Percentiles rank a stretch among this genome's conserved stretches.
Conservation (phyloP, 805 yeast species). For the Saturnispora zaruensis region DNA sequence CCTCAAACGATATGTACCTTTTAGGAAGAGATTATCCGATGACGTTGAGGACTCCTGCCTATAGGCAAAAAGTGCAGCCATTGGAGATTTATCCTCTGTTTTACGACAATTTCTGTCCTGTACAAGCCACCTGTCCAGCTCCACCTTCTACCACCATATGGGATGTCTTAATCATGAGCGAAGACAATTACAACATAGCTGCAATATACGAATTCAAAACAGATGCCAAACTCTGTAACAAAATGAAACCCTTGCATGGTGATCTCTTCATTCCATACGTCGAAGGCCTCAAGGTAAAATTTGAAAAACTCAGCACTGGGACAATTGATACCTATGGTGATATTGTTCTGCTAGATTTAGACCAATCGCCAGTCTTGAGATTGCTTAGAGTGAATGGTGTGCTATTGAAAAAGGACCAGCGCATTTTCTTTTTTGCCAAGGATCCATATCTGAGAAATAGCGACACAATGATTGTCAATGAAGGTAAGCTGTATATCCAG, state of each 20-base stretch:
- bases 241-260: conserved; percentile 6
- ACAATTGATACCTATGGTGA: not conserved
- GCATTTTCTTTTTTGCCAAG: not conserved
- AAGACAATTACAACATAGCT: conserved; percentile 2
- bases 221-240: not conserved
- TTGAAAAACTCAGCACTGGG: conserved; percentile 32
- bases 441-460: not conserved
- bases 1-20: conserved; percentile 34
- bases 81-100: conserved; percentile 26
- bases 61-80: conserved; percentile 19
- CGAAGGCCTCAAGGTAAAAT: conserved; percentile 34
- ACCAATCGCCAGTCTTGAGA: not conserved
- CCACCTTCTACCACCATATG: conserved; percentile 6
- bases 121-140: not conserved
- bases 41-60: conserved; percentile 36
- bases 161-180: conserved; percentile 12
- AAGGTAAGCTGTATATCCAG: not conserved
- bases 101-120: conserved; percentile 25
- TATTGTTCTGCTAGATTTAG: not conserved
- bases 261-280: conserved; percentile 36
- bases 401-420: not conserved
- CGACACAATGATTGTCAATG: not conserved
- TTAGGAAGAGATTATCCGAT: conserved; percentile 34
- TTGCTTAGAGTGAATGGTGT: not conserved
- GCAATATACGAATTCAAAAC: conserved; percentile 3